Percentiles rank a stretch among this genome's conserved stretches.
Evolutionary conservation across 1,139 yeast genomes (phyloP).

Genomic region (Candida sojae): DNA sequence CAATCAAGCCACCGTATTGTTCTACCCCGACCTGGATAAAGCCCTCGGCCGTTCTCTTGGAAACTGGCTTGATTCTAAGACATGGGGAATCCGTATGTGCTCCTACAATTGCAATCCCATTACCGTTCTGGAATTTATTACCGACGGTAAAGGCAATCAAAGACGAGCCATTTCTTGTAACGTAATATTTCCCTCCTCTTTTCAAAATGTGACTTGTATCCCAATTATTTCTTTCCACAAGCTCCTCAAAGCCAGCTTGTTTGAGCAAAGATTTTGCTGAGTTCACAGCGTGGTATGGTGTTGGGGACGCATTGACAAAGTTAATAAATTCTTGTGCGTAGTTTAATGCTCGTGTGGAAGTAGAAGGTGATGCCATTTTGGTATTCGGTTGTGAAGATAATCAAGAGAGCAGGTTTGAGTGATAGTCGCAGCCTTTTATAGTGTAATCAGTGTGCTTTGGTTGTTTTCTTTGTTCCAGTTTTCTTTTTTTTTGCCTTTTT

Average conservation of each 20-base stretch:
- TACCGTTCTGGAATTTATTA: constrained; percentile 70
- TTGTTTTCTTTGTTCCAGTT: no score
- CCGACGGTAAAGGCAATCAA: constrained; percentile 87
- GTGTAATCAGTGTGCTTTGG: no score
- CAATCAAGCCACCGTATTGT: constrained; percentile 92
- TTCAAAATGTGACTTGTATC: constrained; percentile 28
- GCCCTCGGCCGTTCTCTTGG: constrained; percentile 71
- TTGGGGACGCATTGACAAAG: constrained; percentile 84
- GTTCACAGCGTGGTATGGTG: constrained; percentile 92
- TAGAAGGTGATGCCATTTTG: constrained; percentile 1
- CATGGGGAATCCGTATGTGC: constrained; percentile 98
- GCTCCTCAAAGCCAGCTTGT: constrained; percentile 68
- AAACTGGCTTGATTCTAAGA: constrained; percentile 85
- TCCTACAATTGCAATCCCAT: constrained; percentile 85
- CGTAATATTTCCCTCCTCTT: constrained; percentile 68
- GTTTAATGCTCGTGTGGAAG: constrained; percentile 15
- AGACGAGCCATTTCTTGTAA: constrained; percentile 86
- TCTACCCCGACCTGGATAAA: constrained; percentile 92
- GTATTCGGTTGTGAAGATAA: no score
- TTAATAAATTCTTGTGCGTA: constrained; percentile 65
- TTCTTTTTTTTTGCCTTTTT: no score
- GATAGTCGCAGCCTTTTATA: no score
- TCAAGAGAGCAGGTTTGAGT: no score
- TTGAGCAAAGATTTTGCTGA: constrained; percentile 55
- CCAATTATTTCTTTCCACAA: constrained; percentile 81